Evolutionary conservation across 176 grass and related monocot species (phyloP).

Genomic region (Carex pumila): DNA sequence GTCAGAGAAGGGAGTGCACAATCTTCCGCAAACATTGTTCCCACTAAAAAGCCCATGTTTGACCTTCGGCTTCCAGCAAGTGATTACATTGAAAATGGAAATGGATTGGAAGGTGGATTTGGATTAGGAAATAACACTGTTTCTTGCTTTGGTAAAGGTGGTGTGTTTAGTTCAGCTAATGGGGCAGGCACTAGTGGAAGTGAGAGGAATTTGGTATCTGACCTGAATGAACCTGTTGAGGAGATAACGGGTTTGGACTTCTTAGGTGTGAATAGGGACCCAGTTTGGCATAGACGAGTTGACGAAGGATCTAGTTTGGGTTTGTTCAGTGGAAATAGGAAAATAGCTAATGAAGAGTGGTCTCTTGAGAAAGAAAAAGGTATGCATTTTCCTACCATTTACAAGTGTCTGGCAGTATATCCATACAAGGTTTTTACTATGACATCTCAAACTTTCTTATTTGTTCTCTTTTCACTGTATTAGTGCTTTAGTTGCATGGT

Average conservation of each 20-base stretch:
- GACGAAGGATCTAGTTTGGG: conserved; percentile 55
- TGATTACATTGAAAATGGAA: conserved; percentile 47
- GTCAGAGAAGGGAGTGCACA: conserved; percentile 65
- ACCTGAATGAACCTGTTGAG: conserved; percentile 55
- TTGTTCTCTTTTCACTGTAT: background rate
- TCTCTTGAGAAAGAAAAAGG: conserved; percentile 45
- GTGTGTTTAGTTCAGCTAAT: background rate
- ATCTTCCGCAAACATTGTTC: conserved; percentile 56
- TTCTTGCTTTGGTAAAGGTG: conserved; percentile 6
- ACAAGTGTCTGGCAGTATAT: background rate
- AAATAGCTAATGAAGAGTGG: conserved; percentile 30
- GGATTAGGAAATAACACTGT: background rate
- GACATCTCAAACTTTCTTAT: background rate
- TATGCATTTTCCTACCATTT: conserved; percentile 19
- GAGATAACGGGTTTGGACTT: conserved; percentile 41
- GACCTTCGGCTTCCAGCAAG: conserved; percentile 57
- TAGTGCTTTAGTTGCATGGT: background rate
- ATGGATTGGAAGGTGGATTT: conserved; percentile 24
- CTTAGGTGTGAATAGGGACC: conserved; percentile 42
- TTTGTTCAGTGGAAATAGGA: conserved; percentile 32
- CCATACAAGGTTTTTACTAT: background rate
- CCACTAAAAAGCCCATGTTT: conserved; percentile 39
- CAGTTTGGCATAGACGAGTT: conserved; percentile 28
- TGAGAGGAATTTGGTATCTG: conserved; percentile 22
- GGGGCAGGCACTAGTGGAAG: background rate